These are phyloP conservation scores for Acanthamoeba culbertsoni DNA, from an alignment of 208 protist species.

Conservation along the genomic window DNA sequence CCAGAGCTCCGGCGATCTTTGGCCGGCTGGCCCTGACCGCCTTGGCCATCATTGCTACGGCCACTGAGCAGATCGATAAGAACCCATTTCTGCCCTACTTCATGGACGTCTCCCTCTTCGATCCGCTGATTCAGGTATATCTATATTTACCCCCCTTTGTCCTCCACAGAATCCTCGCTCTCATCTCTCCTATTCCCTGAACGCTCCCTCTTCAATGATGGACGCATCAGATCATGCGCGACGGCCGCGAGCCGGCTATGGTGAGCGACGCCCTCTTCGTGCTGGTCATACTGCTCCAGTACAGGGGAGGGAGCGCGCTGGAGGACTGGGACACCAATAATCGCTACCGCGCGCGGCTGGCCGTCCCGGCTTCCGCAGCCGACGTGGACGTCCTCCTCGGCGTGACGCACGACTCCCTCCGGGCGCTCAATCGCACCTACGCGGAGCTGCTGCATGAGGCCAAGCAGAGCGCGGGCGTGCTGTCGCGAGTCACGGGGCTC, in stretches of 20 bases:
- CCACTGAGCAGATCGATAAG: conserved; percentile 71
- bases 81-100: conserved; percentile 75
- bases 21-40: conserved; percentile 45
- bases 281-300: background rate
- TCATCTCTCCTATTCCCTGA: background rate
- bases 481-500: background rate
- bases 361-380: background rate
- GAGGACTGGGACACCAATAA: background rate
- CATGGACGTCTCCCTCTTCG: conserved; percentile 69
- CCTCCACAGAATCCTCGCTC: background rate
- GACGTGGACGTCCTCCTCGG: background rate
- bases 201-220: conserved; percentile 54
- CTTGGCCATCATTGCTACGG: conserved; percentile 72
- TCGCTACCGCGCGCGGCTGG: background rate
- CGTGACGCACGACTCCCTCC: background rate
- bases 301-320: background rate
- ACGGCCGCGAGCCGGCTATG: background rate
- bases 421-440: background rate
- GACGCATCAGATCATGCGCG: conserved; percentile 28
- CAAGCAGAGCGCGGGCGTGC: background rate
- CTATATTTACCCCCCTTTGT: too few species aligned
- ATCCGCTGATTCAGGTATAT: conserved; percentile 44
- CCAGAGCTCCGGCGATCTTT: background rate
- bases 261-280: background rate
- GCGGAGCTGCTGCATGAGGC: background rate